Evolutionary conservation across 2,329 filamentous ascomycete genomes (phyloP), one percentile per base, ranked within the genome.

Genomic region (Aureobasidium lini): DNA sequence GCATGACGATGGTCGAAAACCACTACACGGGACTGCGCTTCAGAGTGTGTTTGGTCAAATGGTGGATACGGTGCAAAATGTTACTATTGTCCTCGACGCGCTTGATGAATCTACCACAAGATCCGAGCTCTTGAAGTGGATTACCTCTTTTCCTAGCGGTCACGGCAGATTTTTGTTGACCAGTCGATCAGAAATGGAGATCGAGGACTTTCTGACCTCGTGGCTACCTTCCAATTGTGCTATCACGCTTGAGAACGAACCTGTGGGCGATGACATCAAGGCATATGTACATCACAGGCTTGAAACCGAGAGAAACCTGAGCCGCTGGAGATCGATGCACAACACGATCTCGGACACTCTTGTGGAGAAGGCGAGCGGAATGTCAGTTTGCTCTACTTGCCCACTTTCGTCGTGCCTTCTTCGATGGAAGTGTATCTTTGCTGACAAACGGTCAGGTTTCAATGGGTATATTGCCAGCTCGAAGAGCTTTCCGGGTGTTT

Each of bases 391-490:
- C 23, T 23, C 23, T 23, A 2, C 23, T 23, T 23, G 23, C 23
- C 1, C 23, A 23, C 23, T 23, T 23, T 23, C 23, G 2, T 23
- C 23, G 2, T 23, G 2, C 23, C 23, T 23, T 23, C 18, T 23
- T 23, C 23, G 23, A 23, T 23, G 1, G 23, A 3, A 23, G 2
- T 23, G 23, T 23, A 23, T 23, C 23, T 3, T 2, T 23, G 23
- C 23, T 23, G 23, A 23, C 23, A 23, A 2, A 3, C 2, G 23
- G 23, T 23, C 23, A 23, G 23, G 36, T 46, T 43, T 39, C 60
- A 18, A 47, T 65, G 36, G 18, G 60, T 54, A 11, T 49, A 37
- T 59, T 64, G 52, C 53, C 63, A 31, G 39, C 57, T 43, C n/a
- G 8, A 44, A 52, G 62, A 49, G 4, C 31, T 49, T 10, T 49